These are phyloP conservation scores for Aaosphaeria arxii DNA, from an alignment of 2,329 filamentous ascomycete species.

Conservation along the genomic window DNA sequence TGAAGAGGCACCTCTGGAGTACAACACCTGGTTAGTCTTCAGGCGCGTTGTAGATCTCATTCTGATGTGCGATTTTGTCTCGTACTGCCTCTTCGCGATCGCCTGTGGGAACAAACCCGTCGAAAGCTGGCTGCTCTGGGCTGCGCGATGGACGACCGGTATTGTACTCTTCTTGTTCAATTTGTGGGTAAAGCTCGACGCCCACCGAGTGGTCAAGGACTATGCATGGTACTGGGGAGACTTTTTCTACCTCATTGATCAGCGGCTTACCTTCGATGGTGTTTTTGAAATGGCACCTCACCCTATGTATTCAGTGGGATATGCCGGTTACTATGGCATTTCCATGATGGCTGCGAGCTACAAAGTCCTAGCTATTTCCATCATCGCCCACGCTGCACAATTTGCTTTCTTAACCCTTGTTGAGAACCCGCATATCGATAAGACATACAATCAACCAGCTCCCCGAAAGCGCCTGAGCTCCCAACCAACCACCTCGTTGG, in stretches of 20 bases:
- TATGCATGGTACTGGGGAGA: conserved; percentile 99
- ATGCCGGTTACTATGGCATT: conserved; percentile 96
- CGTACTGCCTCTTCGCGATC: conserved; percentile 93
- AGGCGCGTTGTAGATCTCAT: conserved; percentile 93
- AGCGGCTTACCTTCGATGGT: conserved; percentile 95
- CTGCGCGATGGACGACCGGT: conserved; percentile 75
- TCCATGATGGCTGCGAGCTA: conserved; percentile 98
- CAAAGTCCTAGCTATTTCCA: conserved; percentile 94
- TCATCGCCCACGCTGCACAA: conserved; percentile 89
- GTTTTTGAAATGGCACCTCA: conserved; percentile 99
- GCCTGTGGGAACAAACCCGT: conserved; percentile 77
- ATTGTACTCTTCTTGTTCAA: conserved; percentile 85
- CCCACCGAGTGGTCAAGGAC: conserved; percentile 96
- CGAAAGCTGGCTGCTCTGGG: conserved; percentile 67
- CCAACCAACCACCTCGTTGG: conserved; percentile 33
- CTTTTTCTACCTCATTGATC: conserved; percentile 98
- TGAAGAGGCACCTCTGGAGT: conserved; percentile 89
- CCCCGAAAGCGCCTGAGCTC: conserved; percentile 56
- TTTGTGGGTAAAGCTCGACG: conserved; percentile 97
- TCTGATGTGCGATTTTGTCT: conserved; percentile 97
- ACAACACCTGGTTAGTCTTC: conserved; percentile 98
- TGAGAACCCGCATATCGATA: conserved; percentile 97
- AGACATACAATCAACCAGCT: conserved; percentile 88
- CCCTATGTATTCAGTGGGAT: conserved; percentile 98
- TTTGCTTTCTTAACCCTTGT: conserved; percentile 89